Conservation (phyloP, 331 rosid genomes). For the Dryas integrifolia region DNA sequence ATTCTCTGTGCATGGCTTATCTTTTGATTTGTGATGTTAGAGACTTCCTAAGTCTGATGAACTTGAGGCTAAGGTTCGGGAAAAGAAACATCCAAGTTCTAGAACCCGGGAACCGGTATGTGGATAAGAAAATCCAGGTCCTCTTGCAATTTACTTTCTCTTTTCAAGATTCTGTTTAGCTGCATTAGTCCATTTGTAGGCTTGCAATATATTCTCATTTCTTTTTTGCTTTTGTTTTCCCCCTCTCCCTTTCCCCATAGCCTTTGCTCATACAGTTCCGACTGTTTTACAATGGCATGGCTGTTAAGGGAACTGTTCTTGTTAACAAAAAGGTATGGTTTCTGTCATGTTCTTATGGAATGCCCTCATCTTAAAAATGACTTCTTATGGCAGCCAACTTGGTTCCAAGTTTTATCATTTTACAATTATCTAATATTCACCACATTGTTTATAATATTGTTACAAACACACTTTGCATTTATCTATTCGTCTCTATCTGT, state of each 20-base stretch:
- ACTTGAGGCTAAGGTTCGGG: conserved; percentile 22
- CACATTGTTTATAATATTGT: not conserved
- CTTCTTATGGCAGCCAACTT: not conserved
- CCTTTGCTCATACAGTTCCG: conserved; percentile 80
- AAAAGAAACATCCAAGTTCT: conserved; percentile 17
- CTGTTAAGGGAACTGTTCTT: conserved; percentile 74
- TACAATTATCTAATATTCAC: not conserved
- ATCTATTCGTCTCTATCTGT: not conserved
- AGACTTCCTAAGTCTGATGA: conserved; percentile 25
- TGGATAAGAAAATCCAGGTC: conserved; percentile 5
- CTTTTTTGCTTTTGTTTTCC: conserved; percentile 4
- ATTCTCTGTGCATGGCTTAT: conserved; percentile 2
- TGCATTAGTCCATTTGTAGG: not conserved
- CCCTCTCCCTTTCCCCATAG: conserved; percentile 25
- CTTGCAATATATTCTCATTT: conserved; percentile 28
- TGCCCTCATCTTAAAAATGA: not conserved
- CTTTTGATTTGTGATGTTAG: conserved; percentile 24
- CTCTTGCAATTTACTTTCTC: conserved; percentile 16
- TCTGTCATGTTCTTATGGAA: conserved; percentile 7
- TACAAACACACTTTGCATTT: not conserved
- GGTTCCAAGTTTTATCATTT: not conserved
- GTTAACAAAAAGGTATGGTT: conserved; percentile 56
- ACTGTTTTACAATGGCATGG: conserved; percentile 58
- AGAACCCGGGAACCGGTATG: conserved; percentile 39
- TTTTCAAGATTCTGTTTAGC: not conserved